Percentiles rank a stretch among this genome's conserved stretches.
These are phyloP conservation scores for Paragyromitra xinjiangensis DNA, from an alignment of 495 filamentous ascomycete genomes.

Conservation along the genomic window DNA sequence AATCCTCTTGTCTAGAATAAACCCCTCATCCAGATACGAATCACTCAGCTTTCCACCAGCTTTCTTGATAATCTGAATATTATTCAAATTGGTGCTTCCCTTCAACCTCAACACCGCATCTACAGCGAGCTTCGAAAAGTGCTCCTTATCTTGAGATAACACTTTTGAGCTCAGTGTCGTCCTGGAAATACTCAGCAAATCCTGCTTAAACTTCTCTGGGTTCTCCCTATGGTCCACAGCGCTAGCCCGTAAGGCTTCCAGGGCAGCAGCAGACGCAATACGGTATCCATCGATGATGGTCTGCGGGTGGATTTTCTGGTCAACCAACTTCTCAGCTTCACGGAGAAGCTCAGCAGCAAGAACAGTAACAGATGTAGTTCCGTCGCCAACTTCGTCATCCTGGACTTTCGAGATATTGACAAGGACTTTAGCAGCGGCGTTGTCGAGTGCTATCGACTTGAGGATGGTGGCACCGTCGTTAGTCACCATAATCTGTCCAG, in stretches of 20 bases:
- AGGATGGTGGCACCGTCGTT: slow-evolving; percentile 98
- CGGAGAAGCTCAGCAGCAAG: slow-evolving; percentile 93
- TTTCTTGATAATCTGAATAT: slow-evolving; percentile 99
- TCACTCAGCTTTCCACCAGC: slow-evolving; percentile 95
- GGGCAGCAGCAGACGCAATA: slow-evolving; percentile 89
- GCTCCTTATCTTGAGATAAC: slow-evolving; percentile 87
- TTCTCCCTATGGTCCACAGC: slow-evolving; percentile 90
- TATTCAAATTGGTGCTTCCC: slow-evolving; percentile 91
- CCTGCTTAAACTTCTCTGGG: slow-evolving; percentile 81
- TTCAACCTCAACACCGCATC: slow-evolving; percentile 91
- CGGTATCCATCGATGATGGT: slow-evolving; percentile 99
- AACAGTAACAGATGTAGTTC: slow-evolving; percentile 90
- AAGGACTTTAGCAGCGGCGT: slow-evolving; percentile 94
- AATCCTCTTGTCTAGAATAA: slow-evolving; percentile 98
- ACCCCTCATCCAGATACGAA: slow-evolving; percentile 96
- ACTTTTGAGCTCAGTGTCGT: slow-evolving; percentile 99
- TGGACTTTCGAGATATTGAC: slow-evolving; percentile 99
- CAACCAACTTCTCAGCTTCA: slow-evolving; percentile 95
- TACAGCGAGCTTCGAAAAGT: slow-evolving; percentile 89
- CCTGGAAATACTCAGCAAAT: slow-evolving; percentile 87
- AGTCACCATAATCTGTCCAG: slow-evolving; percentile 95
- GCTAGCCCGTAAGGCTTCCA: slow-evolving; percentile 79
- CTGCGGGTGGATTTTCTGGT: slow-evolving; percentile 98
- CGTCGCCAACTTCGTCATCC: slow-evolving; percentile 97
- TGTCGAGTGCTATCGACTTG: slow-evolving; percentile 98